Conservation (phyloP, 1,139 yeast genomes). For the Candida mesenterica region DNA sequence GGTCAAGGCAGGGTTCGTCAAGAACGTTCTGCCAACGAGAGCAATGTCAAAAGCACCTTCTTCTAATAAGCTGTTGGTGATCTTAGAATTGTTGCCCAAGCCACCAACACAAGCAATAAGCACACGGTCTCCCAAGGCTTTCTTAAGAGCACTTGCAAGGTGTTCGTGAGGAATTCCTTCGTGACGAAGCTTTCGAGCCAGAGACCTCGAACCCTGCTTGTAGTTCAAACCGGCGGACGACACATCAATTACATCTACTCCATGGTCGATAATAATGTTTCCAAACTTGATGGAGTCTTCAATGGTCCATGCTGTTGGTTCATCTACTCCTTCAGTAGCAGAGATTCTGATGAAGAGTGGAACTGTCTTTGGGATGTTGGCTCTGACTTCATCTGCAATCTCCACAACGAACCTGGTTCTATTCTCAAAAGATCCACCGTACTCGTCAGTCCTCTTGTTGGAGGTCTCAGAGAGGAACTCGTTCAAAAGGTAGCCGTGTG, state of each 20-base stretch:
- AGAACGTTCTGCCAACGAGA: conserved; percentile 44
- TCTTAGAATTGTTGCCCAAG: conserved; percentile 28
- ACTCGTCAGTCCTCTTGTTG: conserved; percentile 63
- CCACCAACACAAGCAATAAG: conserved; percentile 50
- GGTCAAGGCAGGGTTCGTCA: conserved; percentile 49
- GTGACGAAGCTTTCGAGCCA: not conserved
- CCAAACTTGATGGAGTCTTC: conserved; percentile 48
- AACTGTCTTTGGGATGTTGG: conserved; percentile 27
- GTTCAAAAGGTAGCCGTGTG: conserved; percentile 69
- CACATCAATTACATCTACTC: conserved; percentile 53
- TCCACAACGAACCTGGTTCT: conserved; percentile 58
- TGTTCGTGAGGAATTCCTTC: conserved; percentile 27
- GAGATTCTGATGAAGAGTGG: conserved; percentile 49
- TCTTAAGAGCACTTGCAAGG: conserved; percentile 42
- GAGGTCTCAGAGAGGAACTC: conserved; percentile 48
- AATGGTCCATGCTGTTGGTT: conserved; percentile 44
- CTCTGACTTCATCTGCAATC: conserved; percentile 40
- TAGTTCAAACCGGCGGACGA: conserved; percentile 55
- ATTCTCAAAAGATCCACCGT: conserved; percentile 68
- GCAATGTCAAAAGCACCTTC: conserved; percentile 46
- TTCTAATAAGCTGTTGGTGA: conserved; percentile 39
- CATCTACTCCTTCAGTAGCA: conserved; percentile 37
- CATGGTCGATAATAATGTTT: conserved; percentile 38
- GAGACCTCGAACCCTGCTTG: conserved; percentile 9
- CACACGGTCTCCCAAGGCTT: conserved; percentile 40